Percentiles rank a stretch among this genome's conserved stretches.
Evolutionary conservation across 768 basidiomycete species (phyloP).

Genomic region (Mrakia frigida): DNA sequence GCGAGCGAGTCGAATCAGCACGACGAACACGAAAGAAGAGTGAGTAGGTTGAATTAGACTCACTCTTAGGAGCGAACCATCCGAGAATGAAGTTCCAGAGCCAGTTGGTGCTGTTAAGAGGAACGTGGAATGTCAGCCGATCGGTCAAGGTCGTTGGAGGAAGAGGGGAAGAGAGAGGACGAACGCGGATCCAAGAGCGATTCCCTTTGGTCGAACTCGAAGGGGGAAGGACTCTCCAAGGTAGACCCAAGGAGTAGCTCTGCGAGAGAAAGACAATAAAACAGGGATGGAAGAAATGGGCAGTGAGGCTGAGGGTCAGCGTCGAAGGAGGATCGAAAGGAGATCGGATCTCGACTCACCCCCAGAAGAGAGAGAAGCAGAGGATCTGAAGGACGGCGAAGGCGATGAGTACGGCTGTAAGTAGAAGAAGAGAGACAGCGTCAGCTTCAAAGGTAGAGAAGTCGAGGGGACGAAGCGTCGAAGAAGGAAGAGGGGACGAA

Average conservation of each 20-base stretch:
- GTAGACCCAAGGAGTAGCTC: conserved; percentile 34
- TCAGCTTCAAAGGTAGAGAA: background rate
- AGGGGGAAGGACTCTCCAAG: conserved; percentile 66
- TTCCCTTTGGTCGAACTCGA: conserved; percentile 68
- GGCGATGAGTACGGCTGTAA: conserved; percentile 58
- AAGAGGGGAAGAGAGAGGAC: too few species aligned
- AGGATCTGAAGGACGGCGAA: conserved; percentile 75
- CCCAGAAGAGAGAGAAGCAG: conserved; percentile 69
- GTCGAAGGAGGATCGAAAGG: conserved; percentile 54
- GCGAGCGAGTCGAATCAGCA: background rate
- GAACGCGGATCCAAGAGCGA: conserved; percentile 63
- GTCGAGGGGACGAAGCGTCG: too few species aligned
- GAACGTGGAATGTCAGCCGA: too few species aligned
- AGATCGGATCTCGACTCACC: too few species aligned
- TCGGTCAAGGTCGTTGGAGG: too few species aligned
- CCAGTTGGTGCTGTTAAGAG: conserved; percentile 44
- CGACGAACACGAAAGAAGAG: background rate
- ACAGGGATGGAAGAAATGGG: conserved; percentile 39
- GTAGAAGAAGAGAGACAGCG: too few species aligned
- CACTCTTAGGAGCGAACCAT: conserved; percentile 62
- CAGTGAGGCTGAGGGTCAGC: background rate
- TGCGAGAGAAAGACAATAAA: conserved; percentile 51
- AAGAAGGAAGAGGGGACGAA: too few species aligned
- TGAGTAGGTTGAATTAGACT: conserved; percentile 31
- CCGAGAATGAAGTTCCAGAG: conserved; percentile 56